Conservation (phyloP, 495 filamentous ascomycete genomes). For the Penicillium paradoxum region DNA sequence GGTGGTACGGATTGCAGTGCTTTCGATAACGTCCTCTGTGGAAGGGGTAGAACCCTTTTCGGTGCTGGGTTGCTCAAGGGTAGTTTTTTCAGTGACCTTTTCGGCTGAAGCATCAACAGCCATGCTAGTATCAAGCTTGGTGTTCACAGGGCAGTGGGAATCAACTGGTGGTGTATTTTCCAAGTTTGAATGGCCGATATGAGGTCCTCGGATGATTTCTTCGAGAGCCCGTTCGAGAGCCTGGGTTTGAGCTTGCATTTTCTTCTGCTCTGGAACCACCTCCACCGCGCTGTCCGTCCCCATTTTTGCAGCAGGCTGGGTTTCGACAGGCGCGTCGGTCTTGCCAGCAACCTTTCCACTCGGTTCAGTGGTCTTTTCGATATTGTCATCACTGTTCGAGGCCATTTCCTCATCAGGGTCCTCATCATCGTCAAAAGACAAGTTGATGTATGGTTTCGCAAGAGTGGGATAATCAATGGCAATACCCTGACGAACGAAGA, state of each 20-base stretch:
- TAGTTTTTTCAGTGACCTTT: neutral
- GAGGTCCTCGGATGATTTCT: neutral
- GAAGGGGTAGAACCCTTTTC: neutral
- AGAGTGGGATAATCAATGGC: neutral
- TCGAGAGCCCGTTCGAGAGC: neutral
- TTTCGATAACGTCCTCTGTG: too few relatives aligned
- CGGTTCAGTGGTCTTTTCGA: too few relatives aligned
- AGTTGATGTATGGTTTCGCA: neutral
- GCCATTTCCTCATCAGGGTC: neutral
- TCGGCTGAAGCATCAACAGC: neutral
- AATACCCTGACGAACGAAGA: neutral
- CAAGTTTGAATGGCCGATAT: neutral
- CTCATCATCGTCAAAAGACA: neutral
- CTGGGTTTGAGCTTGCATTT: neutral
- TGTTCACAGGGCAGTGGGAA: too few relatives aligned
- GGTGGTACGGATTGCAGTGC: neutral
- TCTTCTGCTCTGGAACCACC: neutral
- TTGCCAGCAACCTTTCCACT: too few relatives aligned
- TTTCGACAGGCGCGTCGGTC: too few relatives aligned
- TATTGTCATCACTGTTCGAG: neutral
- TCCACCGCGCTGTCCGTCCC: neutral
- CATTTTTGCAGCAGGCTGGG: neutral
- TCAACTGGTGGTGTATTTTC: neutral
- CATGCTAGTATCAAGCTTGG: neutral
- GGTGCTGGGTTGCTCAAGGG: neutral